Base-by-base conservation (phyloP, 2,329 filamentous ascomycete genomes). In the Blastomyces gilchristii region DNA sequence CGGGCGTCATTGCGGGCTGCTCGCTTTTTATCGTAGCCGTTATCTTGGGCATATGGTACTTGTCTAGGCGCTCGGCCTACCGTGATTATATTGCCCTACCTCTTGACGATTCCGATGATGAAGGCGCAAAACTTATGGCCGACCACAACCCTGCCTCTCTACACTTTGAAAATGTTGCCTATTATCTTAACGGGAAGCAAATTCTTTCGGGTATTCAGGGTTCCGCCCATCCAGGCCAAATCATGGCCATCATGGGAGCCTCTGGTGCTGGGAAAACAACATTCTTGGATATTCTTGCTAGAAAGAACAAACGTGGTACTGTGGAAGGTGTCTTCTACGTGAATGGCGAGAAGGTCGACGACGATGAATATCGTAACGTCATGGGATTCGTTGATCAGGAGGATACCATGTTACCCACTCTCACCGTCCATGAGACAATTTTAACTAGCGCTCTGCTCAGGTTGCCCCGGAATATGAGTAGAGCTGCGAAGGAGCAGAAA, bases 371-470 rank as follows among this genome's bases (percentile, higher is more conserved):
- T 78, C 90, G 89, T 72, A 92, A 86, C 65, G 91, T 97, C 60
- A 88, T 97, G 67, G 94, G 95, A 28, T 99, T 97, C 70, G 94
- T 99, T 50, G 94, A 99, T 70, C 94, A 99, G 77, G 94, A 99
- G 72, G 94, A 99, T 72, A 96, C 93, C 5, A 93, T 99, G 87
- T 82, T 99, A 53, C 88, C 94, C 0, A 99, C 94, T 0, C 80
- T 99, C 68, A 99, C 94, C 0, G 94, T 99, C 9, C 94, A 99
- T 74, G 94, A 99, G 76, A 99, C 94, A 0, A 99, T 99, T 65
- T 81, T 97, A 67, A 97, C 90, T 69, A 97, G 93, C 71, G 94
- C 94, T 34, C 80, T 97, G 22, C 84, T 99, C 58, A 87, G 95
- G 68, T 82, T 99, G n/a, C 94, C 94, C 3, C 87, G 87, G 61